phyloP scores from a whole-genome alignment of 352 stramenopile species.

The Discostella stelligera region DNA sequence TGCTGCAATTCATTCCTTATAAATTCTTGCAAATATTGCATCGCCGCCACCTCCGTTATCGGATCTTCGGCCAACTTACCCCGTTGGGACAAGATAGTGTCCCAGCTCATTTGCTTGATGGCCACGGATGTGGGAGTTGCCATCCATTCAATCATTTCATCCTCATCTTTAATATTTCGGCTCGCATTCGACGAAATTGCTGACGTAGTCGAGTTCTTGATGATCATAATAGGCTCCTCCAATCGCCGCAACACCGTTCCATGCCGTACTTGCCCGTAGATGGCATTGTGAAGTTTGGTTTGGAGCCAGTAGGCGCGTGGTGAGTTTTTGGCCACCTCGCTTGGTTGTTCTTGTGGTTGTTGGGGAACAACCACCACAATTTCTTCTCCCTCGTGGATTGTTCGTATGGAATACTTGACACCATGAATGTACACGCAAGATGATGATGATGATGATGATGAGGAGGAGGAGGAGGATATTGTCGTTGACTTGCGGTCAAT shows the following conservation, averaged over 20 bases:
- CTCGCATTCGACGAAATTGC: neutral
- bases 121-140: conserved; percentile 65
- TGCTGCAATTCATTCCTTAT: conserved; percentile 4
- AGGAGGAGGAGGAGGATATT: neutral
- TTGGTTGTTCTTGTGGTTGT: neutral
- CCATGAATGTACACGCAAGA: neutral
- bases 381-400: neutral
- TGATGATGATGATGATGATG: neutral
- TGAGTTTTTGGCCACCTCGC: conserved; percentile 7
- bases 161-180: neutral
- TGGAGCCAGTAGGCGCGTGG: conserved; percentile 72
- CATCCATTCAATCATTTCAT: conserved; percentile 58
- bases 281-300: conserved; percentile 62
- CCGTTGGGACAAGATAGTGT: conserved; percentile 60
- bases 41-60: conserved; percentile 79
- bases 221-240: conserved; percentile 24
- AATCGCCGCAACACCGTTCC: conserved; percentile 58
- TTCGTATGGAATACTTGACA: neutral
- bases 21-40: conserved; percentile 67
- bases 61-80: conserved; percentile 73
- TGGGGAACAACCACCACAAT: neutral
- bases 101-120: conserved; percentile 80
- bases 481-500: neutral
- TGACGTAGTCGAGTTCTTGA: conserved; percentile 10
- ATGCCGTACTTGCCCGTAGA: conserved; percentile 71